Base-by-base conservation (phyloP, 2,329 filamentous ascomycete species). In the Colletotrichum spaethianum region DNA sequence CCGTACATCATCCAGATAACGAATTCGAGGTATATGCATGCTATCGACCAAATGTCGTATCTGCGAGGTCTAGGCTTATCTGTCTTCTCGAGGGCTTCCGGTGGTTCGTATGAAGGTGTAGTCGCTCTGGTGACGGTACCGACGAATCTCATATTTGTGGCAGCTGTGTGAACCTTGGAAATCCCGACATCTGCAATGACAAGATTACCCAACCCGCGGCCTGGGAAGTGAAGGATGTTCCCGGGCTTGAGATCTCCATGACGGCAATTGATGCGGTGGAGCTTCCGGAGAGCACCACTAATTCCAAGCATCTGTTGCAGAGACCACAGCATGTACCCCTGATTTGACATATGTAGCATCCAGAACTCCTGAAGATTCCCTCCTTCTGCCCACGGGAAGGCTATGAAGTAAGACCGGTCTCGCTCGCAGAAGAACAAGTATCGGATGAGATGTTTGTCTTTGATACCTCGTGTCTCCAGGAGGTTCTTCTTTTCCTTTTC, bases 1-100 rank as follows among this genome's bases (percentile, higher is more conserved):
- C 78, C 78, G 8, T 76, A 75, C 0, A 80, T 56, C 0, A 80
- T 50, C 79, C 79, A 81, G 12, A 80, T 72, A 2, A 77, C 28
- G 4, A 76, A 76, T 56, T 81, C 79, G 2, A 81, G 68, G 0
- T 74, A 73, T 4, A 81, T 75, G 23, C 78, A 80, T 0, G 78
- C 80, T 62, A 80, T 73, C 0, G 78, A 78, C 80, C 79, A 81
- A 6, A 76, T 74, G 16, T 81, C 80, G n/a, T 78, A 81, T 0
- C 67, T 60, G 0, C 79, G 73, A 1, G 78, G 76, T 4, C 74
- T 62, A 0, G 73, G 61, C 4, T 28, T 23, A 2, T 40, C 4
- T 0, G 12, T 50, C 12, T 50, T 31, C 23, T 33, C 9, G 2
- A 26, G 2, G 12, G 31, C 55, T 33, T 70, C 67, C 0, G 67